These are phyloP conservation scores for Colletotrichum gigasporum DNA, from an alignment of 2,329 filamentous ascomycete species.

Conservation along the genomic window DNA sequence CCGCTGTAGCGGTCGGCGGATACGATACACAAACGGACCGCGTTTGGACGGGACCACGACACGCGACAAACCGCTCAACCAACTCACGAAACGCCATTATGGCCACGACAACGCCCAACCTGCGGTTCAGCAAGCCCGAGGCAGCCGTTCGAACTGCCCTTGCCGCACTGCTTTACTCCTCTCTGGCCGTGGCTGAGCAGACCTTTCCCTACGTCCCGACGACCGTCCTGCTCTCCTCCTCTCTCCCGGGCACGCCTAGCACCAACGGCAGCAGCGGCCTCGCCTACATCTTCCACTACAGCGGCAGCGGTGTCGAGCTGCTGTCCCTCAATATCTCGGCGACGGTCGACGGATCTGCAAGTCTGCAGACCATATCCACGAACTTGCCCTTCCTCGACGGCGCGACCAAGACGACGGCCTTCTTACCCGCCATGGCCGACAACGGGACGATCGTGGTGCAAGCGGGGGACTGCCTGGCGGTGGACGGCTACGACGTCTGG, in stretches of 20 bases:
- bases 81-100: background rate
- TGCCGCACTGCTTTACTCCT: constrained; percentile 23
- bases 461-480: constrained; percentile 74
- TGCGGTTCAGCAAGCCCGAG: background rate
- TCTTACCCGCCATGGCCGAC: constrained; percentile 72
- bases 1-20: constrained; percentile 27
- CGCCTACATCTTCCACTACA: constrained; percentile 76
- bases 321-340: constrained; percentile 73
- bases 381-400: constrained; percentile 70
- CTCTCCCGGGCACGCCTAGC: constrained; percentile 51
- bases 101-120: background rate
- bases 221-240: constrained; percentile 68
- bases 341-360: constrained; percentile 57
- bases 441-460: constrained; percentile 79
- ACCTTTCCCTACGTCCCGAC: constrained; percentile 82
- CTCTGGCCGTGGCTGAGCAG: constrained; percentile 46
- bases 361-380: constrained; percentile 60
- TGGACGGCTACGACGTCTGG: constrained; percentile 71
- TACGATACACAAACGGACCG: constrained; percentile 19
- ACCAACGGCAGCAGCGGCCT: constrained; percentile 54
- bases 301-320: constrained; percentile 58
- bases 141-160: constrained; percentile 11
- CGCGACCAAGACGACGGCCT: constrained; percentile 61
- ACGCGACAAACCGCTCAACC: constrained; percentile 1
- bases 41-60: background rate